Conservation (phyloP, 768 basidiomycete genomes). For the Mycena chlorophos region DNA sequence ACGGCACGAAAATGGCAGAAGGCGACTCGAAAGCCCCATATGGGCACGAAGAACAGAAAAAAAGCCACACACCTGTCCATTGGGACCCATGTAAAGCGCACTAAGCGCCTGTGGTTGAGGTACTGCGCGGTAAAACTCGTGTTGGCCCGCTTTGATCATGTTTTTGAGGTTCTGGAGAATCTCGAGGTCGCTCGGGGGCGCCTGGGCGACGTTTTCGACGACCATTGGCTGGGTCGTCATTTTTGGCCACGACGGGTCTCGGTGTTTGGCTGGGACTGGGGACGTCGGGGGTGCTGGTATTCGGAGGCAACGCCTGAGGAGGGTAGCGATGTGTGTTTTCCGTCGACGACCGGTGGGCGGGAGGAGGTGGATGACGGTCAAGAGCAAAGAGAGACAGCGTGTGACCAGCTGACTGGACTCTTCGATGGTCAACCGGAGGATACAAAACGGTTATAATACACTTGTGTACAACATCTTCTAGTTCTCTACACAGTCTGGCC, state of each 20-base stretch:
- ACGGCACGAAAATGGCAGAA: background rate
- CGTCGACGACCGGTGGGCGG: too few relatives aligned
- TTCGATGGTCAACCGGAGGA: too few relatives aligned
- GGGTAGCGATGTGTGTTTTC: too few relatives aligned
- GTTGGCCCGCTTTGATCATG: constrained; percentile 69
- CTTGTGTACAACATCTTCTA: background rate
- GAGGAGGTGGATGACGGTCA: too few relatives aligned
- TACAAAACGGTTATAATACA: background rate
- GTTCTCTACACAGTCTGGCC: constrained; percentile 9
- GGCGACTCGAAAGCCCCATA: background rate
- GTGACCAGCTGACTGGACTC: too few relatives aligned
- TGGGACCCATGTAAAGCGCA: constrained; percentile 61
- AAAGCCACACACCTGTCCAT: constrained; percentile 20
- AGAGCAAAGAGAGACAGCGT: too few relatives aligned
- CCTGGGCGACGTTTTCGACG: background rate
- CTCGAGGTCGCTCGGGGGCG: constrained; percentile 53
- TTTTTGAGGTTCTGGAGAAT: constrained; percentile 74
- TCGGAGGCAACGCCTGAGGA: too few relatives aligned
- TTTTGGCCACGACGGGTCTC: constrained; percentile 1
- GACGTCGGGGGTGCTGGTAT: too few relatives aligned
- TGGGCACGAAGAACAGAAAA: background rate
- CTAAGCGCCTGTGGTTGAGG: constrained; percentile 68
- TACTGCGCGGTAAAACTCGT: constrained; percentile 65
- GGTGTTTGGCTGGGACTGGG: too few relatives aligned
- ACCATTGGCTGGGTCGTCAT: background rate